Conservation (phyloP, 1,284 basidiomycete genomes). For the Fomitiporia mediterranea region DNA sequence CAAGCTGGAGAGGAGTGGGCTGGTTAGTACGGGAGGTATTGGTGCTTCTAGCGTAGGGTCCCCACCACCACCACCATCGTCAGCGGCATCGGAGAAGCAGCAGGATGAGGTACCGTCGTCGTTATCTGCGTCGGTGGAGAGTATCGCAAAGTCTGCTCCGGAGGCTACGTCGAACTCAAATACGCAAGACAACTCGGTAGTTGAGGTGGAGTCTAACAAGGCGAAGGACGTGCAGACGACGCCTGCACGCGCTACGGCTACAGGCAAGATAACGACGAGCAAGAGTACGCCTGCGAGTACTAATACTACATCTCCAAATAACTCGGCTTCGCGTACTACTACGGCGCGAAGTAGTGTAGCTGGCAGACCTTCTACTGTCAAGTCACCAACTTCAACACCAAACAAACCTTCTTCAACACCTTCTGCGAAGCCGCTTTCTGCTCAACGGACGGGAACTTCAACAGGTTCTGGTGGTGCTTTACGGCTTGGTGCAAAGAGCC, state of each 20-base stretch:
- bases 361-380: conserved; percentile 23
- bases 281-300: conserved; percentile 4
- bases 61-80: neutral
- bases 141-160: conserved; percentile 3
- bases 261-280: conserved; percentile 10
- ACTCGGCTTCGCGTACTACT: conserved; percentile 11
- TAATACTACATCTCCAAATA: too few species aligned
- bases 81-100: neutral
- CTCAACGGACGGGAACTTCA: conserved; percentile 52
- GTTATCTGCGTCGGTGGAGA: conserved; percentile 15
- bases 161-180: neutral
- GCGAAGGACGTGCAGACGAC: conserved; percentile 1
- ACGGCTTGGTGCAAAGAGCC: conserved; percentile 37
- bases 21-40: too few species aligned
- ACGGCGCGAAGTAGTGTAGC: conserved; percentile 18
- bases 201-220: neutral
- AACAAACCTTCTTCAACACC: conserved; percentile 29
- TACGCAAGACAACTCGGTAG: neutral
- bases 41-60: too few species aligned
- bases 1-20: too few species aligned
- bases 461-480: conserved; percentile 30
- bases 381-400: conserved; percentile 27
- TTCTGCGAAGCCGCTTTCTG: conserved; percentile 38
- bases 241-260: conserved; percentile 3
- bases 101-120: conserved; percentile 4